phyloP scores from a whole-genome alignment of 768 basidiomycete genomes.

The Mycena galopus region DNA sequence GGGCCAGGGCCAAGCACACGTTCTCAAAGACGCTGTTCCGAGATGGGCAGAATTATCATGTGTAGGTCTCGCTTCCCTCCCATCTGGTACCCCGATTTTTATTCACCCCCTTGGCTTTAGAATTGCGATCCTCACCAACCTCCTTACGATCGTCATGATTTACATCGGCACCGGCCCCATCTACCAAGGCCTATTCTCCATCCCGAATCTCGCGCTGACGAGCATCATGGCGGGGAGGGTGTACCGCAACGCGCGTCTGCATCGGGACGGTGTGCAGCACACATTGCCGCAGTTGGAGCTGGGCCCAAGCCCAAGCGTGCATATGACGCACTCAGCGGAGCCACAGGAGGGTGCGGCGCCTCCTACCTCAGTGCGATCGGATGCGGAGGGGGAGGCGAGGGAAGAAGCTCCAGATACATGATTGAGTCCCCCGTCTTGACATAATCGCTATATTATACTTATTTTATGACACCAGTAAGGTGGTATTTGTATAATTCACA shows the following conservation, averaged over 20 bases:
- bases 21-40: constrained; percentile 44
- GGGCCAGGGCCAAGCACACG: constrained; percentile 43
- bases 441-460: too few species aligned
- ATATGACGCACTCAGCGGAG: too few species aligned
- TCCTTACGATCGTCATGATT: constrained; percentile 6
- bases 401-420: too few species aligned
- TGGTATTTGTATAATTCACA: too few species aligned
- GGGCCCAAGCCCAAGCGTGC: too few species aligned
- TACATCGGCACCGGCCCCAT: not conserved
- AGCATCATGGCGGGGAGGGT: constrained; percentile 21
- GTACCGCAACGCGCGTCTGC: constrained; percentile 3
- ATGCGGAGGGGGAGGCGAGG: too few species aligned
- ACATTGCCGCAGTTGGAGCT: too few species aligned
- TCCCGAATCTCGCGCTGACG: constrained; percentile 8
- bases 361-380: too few species aligned
- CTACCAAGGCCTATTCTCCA: not conserved
- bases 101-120: constrained; percentile 8
- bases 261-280: not conserved
- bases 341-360: too few species aligned
- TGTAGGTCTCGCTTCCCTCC: constrained; percentile 36
- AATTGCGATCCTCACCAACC: constrained; percentile 25
- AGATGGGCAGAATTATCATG: constrained; percentile 49
- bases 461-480: too few species aligned
- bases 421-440: too few species aligned
- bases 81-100: too few species aligned